Percentiles rank a stretch among this genome's conserved stretches.
Conservation (phyloP, 2,329 filamentous ascomycete genomes). For the Ramularia endophylla region DNA sequence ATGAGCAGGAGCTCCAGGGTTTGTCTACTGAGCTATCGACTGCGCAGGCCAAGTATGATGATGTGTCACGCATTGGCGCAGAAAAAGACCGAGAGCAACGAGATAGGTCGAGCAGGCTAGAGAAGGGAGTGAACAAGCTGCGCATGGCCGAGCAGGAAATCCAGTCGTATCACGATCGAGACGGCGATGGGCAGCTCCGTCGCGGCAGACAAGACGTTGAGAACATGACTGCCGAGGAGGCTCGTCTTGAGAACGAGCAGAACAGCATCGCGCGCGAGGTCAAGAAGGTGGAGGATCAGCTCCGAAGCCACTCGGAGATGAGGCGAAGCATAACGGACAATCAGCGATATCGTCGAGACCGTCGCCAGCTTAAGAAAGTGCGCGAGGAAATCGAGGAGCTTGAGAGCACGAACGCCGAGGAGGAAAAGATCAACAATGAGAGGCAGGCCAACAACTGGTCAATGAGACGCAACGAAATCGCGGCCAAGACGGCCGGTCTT, state of each 20-base stretch:
- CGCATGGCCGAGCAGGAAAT: slow-evolving; percentile 72
- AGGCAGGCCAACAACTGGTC: slow-evolving; percentile 64
- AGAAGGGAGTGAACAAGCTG: slow-evolving; percentile 70
- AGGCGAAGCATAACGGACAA: slow-evolving; percentile 89
- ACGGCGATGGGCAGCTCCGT: slow-evolving; percentile 65
- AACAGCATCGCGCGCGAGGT: slow-evolving; percentile 60
- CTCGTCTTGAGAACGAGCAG: slow-evolving; percentile 62
- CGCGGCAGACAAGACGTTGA: slow-evolving; percentile 65
- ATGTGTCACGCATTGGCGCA: slow-evolving; percentile 65
- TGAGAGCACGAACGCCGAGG: slow-evolving; percentile 71
- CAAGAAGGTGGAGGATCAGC: slow-evolving; percentile 70
- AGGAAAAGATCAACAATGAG: slow-evolving; percentile 71
- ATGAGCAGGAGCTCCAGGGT: slow-evolving; percentile 67
- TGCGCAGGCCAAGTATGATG: slow-evolving; percentile 70
- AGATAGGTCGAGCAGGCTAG: slow-evolving; percentile 64
- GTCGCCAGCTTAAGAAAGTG: slow-evolving; percentile 61
- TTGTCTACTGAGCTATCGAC: slow-evolving; percentile 70
- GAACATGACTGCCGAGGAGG: slow-evolving; percentile 60
- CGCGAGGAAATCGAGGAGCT: slow-evolving; percentile 66
- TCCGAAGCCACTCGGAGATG: slow-evolving; percentile 72
- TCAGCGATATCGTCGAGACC: slow-evolving; percentile 72
- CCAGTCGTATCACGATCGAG: slow-evolving; percentile 67
- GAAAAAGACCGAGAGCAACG: slow-evolving; percentile 67
- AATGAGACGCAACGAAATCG: slow-evolving; percentile 60
- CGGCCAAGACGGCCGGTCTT: slow-evolving; percentile 66